A percentile compares a stretch with the other conserved stretches of the same genome.
Evolutionary conservation across 2,329 filamentous ascomycete genomes (phyloP).

Genomic region (Pseudocercospora ulei): DNA sequence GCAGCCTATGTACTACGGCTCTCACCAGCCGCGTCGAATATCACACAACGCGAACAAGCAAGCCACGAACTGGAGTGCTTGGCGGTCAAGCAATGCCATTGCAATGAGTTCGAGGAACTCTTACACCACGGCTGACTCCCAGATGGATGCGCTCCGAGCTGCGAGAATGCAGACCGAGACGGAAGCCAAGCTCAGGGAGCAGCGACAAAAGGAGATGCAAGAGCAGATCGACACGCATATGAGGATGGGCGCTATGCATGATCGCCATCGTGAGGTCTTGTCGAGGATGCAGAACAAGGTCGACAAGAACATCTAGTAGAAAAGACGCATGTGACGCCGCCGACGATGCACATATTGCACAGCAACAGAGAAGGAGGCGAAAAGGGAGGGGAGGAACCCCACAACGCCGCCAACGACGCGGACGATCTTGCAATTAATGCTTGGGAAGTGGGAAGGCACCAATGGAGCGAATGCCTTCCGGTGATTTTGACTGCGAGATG

Average conservation of each 20-base stretch:
- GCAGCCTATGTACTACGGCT: constrained; percentile 41
- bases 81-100: constrained; percentile 51
- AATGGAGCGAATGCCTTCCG: no score
- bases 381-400: not conserved
- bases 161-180: constrained; percentile 52
- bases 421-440: no score
- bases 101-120: constrained; percentile 16
- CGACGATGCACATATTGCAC: not conserved
- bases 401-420: not conserved
- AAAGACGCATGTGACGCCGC: not conserved
- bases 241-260: constrained; percentile 63
- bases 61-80: constrained; percentile 38
- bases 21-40: constrained; percentile 47
- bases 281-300: constrained; percentile 60
- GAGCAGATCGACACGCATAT: constrained; percentile 66
- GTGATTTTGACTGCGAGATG: no score
- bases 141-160: constrained; percentile 49
- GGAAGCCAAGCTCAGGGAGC: constrained; percentile 47
- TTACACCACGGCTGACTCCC: constrained; percentile 27
- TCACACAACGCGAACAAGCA: constrained; percentile 44
- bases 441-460: no score
- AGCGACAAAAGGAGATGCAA: constrained; percentile 48
- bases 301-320: constrained; percentile 13
- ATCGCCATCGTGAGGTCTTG: constrained; percentile 69
- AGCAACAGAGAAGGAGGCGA: not conserved